Conservation (phyloP, 1,284 basidiomycete species). For the Rugosomyces carneus region DNA sequence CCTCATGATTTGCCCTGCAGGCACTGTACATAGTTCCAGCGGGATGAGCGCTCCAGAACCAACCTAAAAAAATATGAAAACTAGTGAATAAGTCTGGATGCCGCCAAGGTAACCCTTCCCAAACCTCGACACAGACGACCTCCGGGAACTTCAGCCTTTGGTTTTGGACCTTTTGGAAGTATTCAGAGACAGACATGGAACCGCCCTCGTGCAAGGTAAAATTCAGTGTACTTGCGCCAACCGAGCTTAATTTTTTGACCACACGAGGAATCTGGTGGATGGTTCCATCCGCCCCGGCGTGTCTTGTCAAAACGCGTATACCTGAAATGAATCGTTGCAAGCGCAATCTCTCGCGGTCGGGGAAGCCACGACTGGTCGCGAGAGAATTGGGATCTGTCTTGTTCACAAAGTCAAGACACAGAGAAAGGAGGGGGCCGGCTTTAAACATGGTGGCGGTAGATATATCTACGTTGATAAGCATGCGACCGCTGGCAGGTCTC, state of each 20-base stretch:
- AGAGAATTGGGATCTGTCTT: slow-evolving; percentile 35
- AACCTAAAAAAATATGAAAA: slow-evolving; percentile 36
- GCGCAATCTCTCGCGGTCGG: slow-evolving; percentile 51
- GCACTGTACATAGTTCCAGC: slow-evolving; percentile 59
- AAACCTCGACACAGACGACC: slow-evolving; percentile 58
- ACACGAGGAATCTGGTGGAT: slow-evolving; percentile 37
- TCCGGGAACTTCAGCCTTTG: slow-evolving; percentile 49
- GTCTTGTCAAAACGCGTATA: slow-evolving; percentile 44
- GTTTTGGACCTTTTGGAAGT: slow-evolving; percentile 49
- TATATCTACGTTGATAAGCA: slow-evolving; percentile 76
- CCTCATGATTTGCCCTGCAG: slow-evolving; percentile 66
- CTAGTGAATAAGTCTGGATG: slow-evolving; percentile 1
- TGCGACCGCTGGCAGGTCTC: slow-evolving; percentile 56
- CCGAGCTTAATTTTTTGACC: slow-evolving; percentile 47
- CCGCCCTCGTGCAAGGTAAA: slow-evolving; percentile 54
- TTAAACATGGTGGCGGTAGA: slow-evolving; percentile 74
- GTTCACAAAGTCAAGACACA: slow-evolving; percentile 54
- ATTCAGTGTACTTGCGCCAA: slow-evolving; percentile 42
- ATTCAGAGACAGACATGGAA: slow-evolving; percentile 51
- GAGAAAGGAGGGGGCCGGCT: slow-evolving; percentile 35
- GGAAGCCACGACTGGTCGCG: slow-evolving; percentile 38
- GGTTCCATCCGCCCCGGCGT: slow-evolving; percentile 30
- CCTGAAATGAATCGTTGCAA: slow-evolving; percentile 59
- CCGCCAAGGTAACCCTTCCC: slow-evolving; percentile 4
- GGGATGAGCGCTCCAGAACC: slow-evolving; percentile 63